Evolutionary conservation across 106 monocot genomes (phyloP), one percentile per base, ranked within the genome.

Genomic region (Allium cepa): DNA sequence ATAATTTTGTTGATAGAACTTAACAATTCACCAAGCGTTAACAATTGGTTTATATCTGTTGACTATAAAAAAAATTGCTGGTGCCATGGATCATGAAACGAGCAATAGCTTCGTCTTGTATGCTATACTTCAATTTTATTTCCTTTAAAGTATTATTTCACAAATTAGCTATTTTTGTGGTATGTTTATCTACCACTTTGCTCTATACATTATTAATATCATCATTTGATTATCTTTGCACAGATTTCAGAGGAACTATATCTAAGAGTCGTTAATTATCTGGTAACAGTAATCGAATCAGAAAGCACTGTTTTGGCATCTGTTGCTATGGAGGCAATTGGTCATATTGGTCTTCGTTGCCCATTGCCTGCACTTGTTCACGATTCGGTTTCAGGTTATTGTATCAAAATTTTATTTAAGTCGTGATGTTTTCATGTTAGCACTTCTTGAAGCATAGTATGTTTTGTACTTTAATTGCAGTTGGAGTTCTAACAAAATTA

Each of bases 321-420:
- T 56, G 69, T 72, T 71, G 86, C 80, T 53, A 90, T 93, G 93
- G 87, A 92, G 81, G 87, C 99, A 66, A 87, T 99, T 72, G 99
- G 90, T 57, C 93, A 92, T 78, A 87, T 99, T 83, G 92, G 92
- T 53, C 73, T 93, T 28, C 80, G 90, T 66, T 62, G 61, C 75
- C 12, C 68, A 57, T 78, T 99, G 69, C 90, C 99, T 77, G 56
- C 46, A 57, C 59, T 90, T 72, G 48, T 46, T 64, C 81, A 53
- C 28, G 57, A 82, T 83, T 82, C 84, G 10, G 4, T 66, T 58
- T 60, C 86, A 77, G 92, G 99, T 99, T 60, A 7, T 49, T 4
- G 61, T 59, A 36, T 36, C 36, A 36, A 5, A 36, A 36, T 36
- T 36, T 36, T 36, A 36, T 36, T 36, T 36, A 36, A 36, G 36